A percentile compares a stretch with the other conserved stretches of the same genome.
Conservation (phyloP, 2,329 filamentous ascomycete species). For the Emergomyces pasteurianus region DNA sequence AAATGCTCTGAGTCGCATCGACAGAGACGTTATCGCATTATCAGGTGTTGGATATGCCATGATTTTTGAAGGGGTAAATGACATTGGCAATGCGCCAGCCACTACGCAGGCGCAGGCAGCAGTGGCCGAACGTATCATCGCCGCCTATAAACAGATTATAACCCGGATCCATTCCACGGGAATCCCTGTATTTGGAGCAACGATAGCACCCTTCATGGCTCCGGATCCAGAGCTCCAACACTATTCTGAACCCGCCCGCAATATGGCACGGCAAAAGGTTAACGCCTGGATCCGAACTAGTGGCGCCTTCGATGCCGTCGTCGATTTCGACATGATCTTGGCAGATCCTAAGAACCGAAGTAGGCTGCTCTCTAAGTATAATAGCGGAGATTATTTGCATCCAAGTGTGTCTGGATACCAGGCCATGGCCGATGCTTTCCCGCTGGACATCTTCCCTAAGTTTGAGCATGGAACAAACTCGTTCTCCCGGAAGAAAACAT, state of each 20-base stretch:
- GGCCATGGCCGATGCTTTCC: slow-evolving; percentile 47
- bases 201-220: slow-evolving; percentile 48
- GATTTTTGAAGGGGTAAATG: slow-evolving; percentile 58
- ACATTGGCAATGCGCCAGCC: slow-evolving; percentile 45
- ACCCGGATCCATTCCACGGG: slow-evolving; percentile 42
- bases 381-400: no score
- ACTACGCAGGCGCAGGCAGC: slow-evolving; percentile 34
- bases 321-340: slow-evolving; percentile 51
- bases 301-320: slow-evolving; percentile 46
- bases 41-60: slow-evolving; percentile 21
- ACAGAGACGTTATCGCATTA: slow-evolving; percentile 51
- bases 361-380: no score
- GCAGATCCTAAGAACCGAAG: slow-evolving; percentile 32
- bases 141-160: slow-evolving; percentile 48
- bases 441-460: slow-evolving; percentile 40
- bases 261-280: slow-evolving; percentile 44
- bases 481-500: neutral
- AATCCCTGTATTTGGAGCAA: slow-evolving; percentile 49
- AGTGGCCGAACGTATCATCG: slow-evolving; percentile 41
- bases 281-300: slow-evolving; percentile 47
- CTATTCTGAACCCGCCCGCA: slow-evolving; percentile 44
- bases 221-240: slow-evolving; percentile 29
- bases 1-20: slow-evolving; percentile 46
- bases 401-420: slow-evolving; percentile 5
- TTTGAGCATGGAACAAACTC: neutral